Evolutionary conservation across 345 rosid species (phyloP).

Genomic region (Eucalyptus tenuipes): DNA sequence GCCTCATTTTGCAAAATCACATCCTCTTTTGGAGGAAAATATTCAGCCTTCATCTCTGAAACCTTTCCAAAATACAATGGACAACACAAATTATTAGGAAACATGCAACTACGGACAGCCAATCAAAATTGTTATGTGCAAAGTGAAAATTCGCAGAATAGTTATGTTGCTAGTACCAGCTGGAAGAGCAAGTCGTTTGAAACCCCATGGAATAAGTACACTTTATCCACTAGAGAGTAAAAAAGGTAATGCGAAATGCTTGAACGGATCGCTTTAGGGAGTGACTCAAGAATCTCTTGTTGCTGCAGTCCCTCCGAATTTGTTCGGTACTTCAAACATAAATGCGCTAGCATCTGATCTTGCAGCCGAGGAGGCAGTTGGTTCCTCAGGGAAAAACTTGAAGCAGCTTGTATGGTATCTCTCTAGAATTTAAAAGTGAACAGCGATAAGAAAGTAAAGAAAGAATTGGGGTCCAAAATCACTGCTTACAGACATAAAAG

Average conservation of each 20-base stretch:
- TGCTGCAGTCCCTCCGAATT: slow-evolving; percentile 75
- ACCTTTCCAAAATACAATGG: slow-evolving; percentile 23
- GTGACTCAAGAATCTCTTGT: slow-evolving; percentile 67
- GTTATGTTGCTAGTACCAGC: slow-evolving; percentile 25
- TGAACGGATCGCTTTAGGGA: slow-evolving; percentile 72
- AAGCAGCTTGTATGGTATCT: slow-evolving; percentile 72
- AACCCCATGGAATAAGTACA: slow-evolving; percentile 60
- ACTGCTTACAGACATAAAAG: neutral
- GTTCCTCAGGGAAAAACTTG: slow-evolving; percentile 62
- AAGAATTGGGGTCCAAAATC: neutral
- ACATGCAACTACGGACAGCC: neutral
- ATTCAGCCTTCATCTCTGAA: slow-evolving; percentile 81
- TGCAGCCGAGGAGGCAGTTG: slow-evolving; percentile 49
- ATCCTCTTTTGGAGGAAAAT: slow-evolving; percentile 84
- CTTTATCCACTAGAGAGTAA: slow-evolving; percentile 56
- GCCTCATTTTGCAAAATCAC: slow-evolving; percentile 80
- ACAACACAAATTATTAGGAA: neutral
- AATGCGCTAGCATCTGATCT: slow-evolving; percentile 82
- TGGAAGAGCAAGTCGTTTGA: slow-evolving; percentile 72
- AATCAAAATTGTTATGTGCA: neutral
- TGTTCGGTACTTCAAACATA: slow-evolving; percentile 56
- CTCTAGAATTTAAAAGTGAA: slow-evolving; percentile 22
- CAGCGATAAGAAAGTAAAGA: neutral
- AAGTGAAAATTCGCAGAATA: neutral
- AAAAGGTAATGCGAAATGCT: slow-evolving; percentile 68